Percentiles rank a stretch among this genome's conserved stretches.
Evolutionary conservation across 805 yeast genomes (phyloP).

Genomic region (Starmera pachycereana): DNA sequence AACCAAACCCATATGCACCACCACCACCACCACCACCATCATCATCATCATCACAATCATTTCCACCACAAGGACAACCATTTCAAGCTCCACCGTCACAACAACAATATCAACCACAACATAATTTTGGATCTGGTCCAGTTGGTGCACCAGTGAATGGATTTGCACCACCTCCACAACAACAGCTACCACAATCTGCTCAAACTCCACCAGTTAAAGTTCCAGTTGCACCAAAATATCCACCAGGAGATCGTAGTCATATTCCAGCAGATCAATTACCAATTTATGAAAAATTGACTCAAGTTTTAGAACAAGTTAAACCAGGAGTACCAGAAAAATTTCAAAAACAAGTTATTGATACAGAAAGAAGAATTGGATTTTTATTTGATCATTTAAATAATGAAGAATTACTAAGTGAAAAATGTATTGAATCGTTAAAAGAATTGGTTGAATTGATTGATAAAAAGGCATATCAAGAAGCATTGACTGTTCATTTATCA

Average conservation of each 20-base stretch:
- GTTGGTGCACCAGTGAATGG: conserved; percentile 23
- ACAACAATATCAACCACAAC: no score
- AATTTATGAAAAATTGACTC: conserved; percentile 45
- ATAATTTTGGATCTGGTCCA: no score
- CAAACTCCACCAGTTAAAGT: conserved; percentile 5
- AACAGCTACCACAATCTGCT: conserved; percentile 8
- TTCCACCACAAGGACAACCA: conserved; percentile 4
- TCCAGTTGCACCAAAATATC: conserved; percentile 23
- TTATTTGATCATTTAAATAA: conserved; percentile 72
- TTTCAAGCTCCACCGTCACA: conserved; percentile 5
- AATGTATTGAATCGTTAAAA: conserved; percentile 43
- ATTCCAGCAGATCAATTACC: conserved; percentile 49
- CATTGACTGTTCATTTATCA: conserved; percentile 43
- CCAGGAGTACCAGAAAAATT: conserved; percentile 71
- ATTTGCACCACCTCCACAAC: conserved; percentile 22
- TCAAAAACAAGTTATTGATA: conserved; percentile 63
- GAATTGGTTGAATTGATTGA: conserved; percentile 41
- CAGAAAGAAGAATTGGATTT: conserved; percentile 71
- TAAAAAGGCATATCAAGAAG: conserved; percentile 45
- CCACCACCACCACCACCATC: conserved; percentile 6
- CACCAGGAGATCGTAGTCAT: conserved; percentile 60
- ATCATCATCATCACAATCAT: conserved; percentile 2
- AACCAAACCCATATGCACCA: conserved; percentile 24
- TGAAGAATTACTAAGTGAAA: conserved; percentile 50
- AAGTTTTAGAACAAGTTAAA: conserved; percentile 48